Evolutionary conservation across 768 basidiomycete genomes (phyloP).

Genomic region (Agaricus blazei): DNA sequence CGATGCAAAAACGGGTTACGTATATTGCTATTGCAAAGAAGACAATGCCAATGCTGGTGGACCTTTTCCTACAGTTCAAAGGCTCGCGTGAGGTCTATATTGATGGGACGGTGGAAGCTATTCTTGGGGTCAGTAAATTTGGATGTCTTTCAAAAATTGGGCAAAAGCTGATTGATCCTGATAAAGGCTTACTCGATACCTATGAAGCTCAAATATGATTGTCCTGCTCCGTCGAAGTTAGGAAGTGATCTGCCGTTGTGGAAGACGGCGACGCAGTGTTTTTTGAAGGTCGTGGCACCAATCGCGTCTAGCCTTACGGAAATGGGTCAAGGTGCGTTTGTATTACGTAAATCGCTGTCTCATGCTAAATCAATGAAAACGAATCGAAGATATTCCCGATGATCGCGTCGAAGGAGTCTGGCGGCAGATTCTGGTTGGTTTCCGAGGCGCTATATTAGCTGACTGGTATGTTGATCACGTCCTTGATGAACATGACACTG

Average conservation of each 20-base stretch:
- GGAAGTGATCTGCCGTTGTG: constrained; percentile 86
- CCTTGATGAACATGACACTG: not conserved
- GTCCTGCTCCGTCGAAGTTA: constrained; percentile 83
- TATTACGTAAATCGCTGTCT: not conserved
- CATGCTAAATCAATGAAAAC: not conserved
- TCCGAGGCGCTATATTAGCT: constrained; percentile 75
- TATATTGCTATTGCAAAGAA: constrained; percentile 90
- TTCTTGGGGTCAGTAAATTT: constrained; percentile 57
- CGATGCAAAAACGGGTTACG: constrained; percentile 64
- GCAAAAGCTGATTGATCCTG: not conserved
- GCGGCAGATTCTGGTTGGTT: constrained; percentile 78
- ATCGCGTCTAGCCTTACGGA: constrained; percentile 47
- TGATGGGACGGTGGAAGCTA: constrained; percentile 81
- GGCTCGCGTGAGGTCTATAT: constrained; percentile 56
- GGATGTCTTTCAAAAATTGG: not conserved
- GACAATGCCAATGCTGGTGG: constrained; percentile 77
- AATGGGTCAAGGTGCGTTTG: constrained; percentile 42
- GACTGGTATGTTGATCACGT: constrained; percentile 57
- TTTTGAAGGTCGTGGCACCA: constrained; percentile 70
- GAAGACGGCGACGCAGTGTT: constrained; percentile 89
- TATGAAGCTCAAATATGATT: constrained; percentile 92
- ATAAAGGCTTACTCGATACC: constrained; percentile 81
- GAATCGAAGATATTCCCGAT: constrained; percentile 44
- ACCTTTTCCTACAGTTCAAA: constrained; percentile 70
- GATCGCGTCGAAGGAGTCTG: constrained; percentile 79